Base-by-base conservation (phyloP, 495 filamentous ascomycete genomes). In the Neurospora pannonica region DNA sequence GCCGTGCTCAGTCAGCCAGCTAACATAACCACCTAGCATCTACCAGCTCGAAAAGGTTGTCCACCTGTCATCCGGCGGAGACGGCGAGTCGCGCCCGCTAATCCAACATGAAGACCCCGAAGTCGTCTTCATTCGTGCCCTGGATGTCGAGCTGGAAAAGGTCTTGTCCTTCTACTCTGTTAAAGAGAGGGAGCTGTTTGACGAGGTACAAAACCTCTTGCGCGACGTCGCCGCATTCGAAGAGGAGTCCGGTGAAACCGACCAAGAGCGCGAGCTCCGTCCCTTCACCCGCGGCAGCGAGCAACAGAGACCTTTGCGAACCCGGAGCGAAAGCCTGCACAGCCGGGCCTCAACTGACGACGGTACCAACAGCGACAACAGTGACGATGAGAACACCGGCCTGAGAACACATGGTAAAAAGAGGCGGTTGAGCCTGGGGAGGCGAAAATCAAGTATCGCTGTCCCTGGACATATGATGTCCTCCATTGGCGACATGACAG, bases 81-180 rank as follows among this genome's bases (percentile, higher is more conserved):
- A 98, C 82, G 88, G 89, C 72, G 96, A 99, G 85, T 90, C 90
- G 17, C 92, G 94, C 15, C 95, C 96, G 4, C 87, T 98, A 31
- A 90, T 99, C 71, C 88, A 87, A 62, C 82, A 81, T 46, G 83
- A 88, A 71, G 90, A 97, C 76, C 89, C 94, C 38, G 94, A 98
- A 82, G 83, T 86, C 19, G 84, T 93, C 73, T 99, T 98, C 78
- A 85, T 85, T 70, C 89, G 90, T 72, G 91, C 94, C 38, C 87
- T 99, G 10, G 96, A 98, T 82, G 86, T 90, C 3, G 96, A 98
- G 80, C 83, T 99, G 72, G 94, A 98, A 81, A 98, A 97, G 85
- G 92, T 98, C 72, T 92, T 89, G 79, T 92, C 90, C 2, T 99
- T 98, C 83, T 98, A 93, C 82, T 88, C 89, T 73, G 83, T 92